Percentiles rank a stretch among this genome's conserved stretches.
Evolutionary conservation across 176 grass and related monocot species (phyloP).

Genomic region (Carex myosuroides): DNA sequence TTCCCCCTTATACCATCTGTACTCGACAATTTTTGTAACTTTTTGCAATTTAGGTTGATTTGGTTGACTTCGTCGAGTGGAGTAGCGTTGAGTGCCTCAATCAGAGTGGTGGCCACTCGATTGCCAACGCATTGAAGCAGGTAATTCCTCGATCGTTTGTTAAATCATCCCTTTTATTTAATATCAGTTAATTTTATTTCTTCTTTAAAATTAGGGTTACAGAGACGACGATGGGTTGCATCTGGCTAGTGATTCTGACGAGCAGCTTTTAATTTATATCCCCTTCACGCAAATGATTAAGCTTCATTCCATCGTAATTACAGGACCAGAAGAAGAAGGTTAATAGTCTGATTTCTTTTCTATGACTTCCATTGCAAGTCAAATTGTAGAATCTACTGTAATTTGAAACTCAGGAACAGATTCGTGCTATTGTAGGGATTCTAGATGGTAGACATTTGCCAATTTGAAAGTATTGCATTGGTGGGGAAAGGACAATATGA

Average conservation of each 20-base stretch:
- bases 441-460: neutral
- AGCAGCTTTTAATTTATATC: constrained; percentile 82
- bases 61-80: constrained; percentile 97
- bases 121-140: constrained; percentile 81
- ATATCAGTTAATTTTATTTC: constrained; percentile 3
- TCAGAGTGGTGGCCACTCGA: constrained; percentile 56
- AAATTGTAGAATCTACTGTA: neutral
- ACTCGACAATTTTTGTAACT: neutral
- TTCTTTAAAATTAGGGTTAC: constrained; percentile 36
- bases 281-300: constrained; percentile 90
- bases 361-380: neutral
- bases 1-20: constrained; percentile 19
- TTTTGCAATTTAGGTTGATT: constrained; percentile 76
- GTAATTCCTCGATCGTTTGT: neutral
- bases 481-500: neutral
- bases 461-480: neutral
- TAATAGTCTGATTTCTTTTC: constrained; percentile 2
- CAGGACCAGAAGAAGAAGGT: constrained; percentile 86
- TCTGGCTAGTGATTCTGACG: constrained; percentile 82
- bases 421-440: neutral
- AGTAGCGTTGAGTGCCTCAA: constrained; percentile 97
- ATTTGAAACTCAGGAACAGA: neutral
- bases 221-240: constrained; percentile 75
- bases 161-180: neutral
- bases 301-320: constrained; percentile 70